These are phyloP conservation scores for Sugiyamaella sp. DNA, from an alignment of 1,139 yeast genomes.

Conservation along the genomic window DNA sequence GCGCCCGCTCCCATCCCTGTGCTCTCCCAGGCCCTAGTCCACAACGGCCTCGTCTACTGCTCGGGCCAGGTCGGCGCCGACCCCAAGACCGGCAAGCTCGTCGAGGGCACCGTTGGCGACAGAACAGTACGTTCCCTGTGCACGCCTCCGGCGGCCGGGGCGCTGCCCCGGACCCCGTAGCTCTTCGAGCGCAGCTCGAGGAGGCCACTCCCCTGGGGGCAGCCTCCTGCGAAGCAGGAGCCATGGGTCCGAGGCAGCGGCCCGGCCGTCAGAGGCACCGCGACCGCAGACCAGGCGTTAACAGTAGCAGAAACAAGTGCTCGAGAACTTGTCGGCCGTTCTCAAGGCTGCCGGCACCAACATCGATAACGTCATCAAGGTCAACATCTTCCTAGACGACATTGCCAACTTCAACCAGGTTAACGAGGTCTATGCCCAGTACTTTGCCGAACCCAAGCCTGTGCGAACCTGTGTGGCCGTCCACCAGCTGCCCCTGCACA, in stretches of 20 bases:
- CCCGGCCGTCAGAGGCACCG: too few species aligned
- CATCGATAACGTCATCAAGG: slow-evolving; percentile 56
- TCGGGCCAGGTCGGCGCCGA: slow-evolving; percentile 50
- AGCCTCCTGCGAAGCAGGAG: too few species aligned
- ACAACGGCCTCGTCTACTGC: slow-evolving; percentile 57
- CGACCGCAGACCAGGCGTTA: too few species aligned
- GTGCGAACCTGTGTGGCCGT: slow-evolving; percentile 57
- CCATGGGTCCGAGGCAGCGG: too few species aligned
- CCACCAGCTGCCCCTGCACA: slow-evolving; percentile 35
- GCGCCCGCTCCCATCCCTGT: slow-evolving; percentile 38
- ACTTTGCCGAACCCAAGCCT: slow-evolving; percentile 53
- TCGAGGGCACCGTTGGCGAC: slow-evolving; percentile 37
- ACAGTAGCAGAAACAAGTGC: slow-evolving; percentile 27
- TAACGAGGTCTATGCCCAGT: slow-evolving; percentile 52
- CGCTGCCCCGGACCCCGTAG: too few species aligned
- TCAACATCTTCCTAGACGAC: slow-evolving; percentile 53
- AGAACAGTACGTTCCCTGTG: slow-evolving; percentile 33
- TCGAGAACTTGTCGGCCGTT: slow-evolving; percentile 46
- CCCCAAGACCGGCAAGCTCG: slow-evolving; percentile 41
- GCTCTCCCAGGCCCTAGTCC: slow-evolving; percentile 53
- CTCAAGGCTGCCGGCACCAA: slow-evolving; percentile 54
- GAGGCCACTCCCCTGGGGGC: too few species aligned
- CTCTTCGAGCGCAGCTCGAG: too few species aligned
- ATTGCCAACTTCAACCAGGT: slow-evolving; percentile 50
- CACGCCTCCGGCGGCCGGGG: too few species aligned